Evolutionary conservation across 495 filamentous ascomycete genomes (phyloP).

Genomic region (Hyphodiscus hymeniophilus): DNA sequence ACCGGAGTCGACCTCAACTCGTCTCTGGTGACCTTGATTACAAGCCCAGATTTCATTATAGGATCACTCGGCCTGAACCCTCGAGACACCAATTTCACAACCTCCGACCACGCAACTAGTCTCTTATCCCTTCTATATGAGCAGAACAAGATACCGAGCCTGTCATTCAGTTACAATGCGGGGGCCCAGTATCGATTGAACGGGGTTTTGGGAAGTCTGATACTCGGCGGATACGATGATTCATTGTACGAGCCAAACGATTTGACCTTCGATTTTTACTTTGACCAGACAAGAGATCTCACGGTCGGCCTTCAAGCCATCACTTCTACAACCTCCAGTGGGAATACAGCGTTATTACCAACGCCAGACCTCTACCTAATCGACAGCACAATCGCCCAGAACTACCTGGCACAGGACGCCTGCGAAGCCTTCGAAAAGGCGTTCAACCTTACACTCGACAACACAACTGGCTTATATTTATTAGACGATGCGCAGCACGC

Average conservation of each 20-base stretch:
- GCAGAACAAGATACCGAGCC: conserved; percentile 36
- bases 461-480: conserved; percentile 37
- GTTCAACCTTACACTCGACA: conserved; percentile 42
- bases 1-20: conserved; percentile 30
- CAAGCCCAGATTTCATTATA: conserved; percentile 3
- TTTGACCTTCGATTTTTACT: conserved; percentile 35
- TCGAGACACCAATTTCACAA: conserved; percentile 21
- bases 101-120: conserved; percentile 27
- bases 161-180: conserved; percentile 47
- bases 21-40: conserved; percentile 37
- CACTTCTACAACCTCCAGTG: conserved; percentile 16
- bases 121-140: conserved; percentile 39
- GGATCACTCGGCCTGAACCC: conserved; percentile 15
- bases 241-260: conserved; percentile 38
- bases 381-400: conserved; percentile 44
- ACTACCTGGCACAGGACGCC: conserved; percentile 45
- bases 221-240: conserved; percentile 47
- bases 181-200: conserved; percentile 41
- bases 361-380: conserved; percentile 31
- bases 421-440: conserved; percentile 44
- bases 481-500: conserved; percentile 38
- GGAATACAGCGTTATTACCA: conserved; percentile 14
- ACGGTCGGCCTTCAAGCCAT: conserved; percentile 41
- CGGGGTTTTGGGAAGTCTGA: conserved; percentile 39
- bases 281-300: conserved; percentile 38